Base-by-base conservation (phyloP, 2,329 filamentous ascomycete species). In the Colletotrichum orchidophilum region DNA sequence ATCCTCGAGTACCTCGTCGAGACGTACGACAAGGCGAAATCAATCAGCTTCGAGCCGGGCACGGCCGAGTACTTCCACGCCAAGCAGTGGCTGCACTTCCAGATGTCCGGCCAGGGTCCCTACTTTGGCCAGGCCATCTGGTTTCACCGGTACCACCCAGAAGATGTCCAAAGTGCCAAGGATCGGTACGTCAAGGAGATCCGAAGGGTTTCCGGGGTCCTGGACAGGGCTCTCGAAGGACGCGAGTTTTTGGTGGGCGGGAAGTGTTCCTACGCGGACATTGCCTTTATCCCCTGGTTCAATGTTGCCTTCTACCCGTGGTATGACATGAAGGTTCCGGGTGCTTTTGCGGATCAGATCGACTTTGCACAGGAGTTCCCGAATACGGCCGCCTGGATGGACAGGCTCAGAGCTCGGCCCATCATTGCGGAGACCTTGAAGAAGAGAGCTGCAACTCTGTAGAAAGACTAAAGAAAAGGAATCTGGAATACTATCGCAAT, bases 31-130 rank as follows among this genome's bases (percentile, higher is more conserved):
- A 75, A 73, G 63, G 73, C 73, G n/a, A 65, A 70, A 60, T 71
- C 5, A 74, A 64, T 18, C 59, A 79, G 13, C 64, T 65, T 21
- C 8, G 27, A 52, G 27, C 29, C 46, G 12, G 59, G 24, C 42
- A 52, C 27, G 13, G 24, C 29, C 5, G 73, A 74, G 52, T 68
- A 71, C 29, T 70, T 63, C 11, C 69, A 64, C 21, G 66, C 68
- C 18, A 79, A 81, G 55, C 78, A 79, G 60, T 80, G 76, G 75
- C 62, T 74, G 13, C 76, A 81, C 66, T 87, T 85, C 74, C 84
- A 86, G 74, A 81, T 80, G 73, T 79, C 76, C 57, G 82, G 83
- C 6, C 83, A 85, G 73, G 84, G 82, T 0, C 84, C 83, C 0
- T 86, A 85, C 73, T 86, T 76, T 55, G 84, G 84, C 2, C 81